Evolutionary conservation across 176 grass and related monocot species (phyloP), one percentile per base, ranked within the genome.

Genomic region (Echinochloa phyllopogon): DNA sequence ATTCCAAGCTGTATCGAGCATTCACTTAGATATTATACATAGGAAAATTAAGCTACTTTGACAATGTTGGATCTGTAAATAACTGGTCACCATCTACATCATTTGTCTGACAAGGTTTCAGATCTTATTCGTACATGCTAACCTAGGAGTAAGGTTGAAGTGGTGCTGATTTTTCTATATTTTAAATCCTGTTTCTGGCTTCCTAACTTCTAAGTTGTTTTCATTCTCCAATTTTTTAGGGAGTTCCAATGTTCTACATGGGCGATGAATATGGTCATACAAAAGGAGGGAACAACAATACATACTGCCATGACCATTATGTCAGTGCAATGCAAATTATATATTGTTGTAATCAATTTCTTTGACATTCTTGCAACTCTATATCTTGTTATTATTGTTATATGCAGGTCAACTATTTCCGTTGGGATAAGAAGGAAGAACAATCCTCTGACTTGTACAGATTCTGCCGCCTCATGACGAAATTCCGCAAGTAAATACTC

Each of bases 181-280:
- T 33, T 60, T 88, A 38, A 72, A 74, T 39, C 81, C 6, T 25
- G 24, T 60, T 63, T 72, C 21, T 23, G 36, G 38, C 52, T 78
- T 59, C 66, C 33, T 58, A 64, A 24, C 61, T 81, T 75, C 20
- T 82, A 82, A 83, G 9, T 13, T 90, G n/a, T 77, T 73, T 25
- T n/a, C 75, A 69, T 82, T 66, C 42, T 39, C 23, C 15, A 59
- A 59, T 60, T 40, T 79, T 83, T 51, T 80, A 98, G 96, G 96
- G 96, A 69, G 91, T 95, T 94, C 96, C 96, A 24, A 95, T 98
- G 96, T 88, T 98, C 82, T 93, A 87, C 74, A 98, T 98, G 96
- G 96, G 96, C 0, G 96, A 98, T 73, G 96, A 98, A 82, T 98
- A 98, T 81, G 96, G 96, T 21, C 96, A 98, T 72, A 95, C 93